A percentile compares a stretch with the other conserved stretches of the same genome.
Conservation (phyloP, 495 filamentous ascomycete genomes). For the Penicillium steckii region DNA sequence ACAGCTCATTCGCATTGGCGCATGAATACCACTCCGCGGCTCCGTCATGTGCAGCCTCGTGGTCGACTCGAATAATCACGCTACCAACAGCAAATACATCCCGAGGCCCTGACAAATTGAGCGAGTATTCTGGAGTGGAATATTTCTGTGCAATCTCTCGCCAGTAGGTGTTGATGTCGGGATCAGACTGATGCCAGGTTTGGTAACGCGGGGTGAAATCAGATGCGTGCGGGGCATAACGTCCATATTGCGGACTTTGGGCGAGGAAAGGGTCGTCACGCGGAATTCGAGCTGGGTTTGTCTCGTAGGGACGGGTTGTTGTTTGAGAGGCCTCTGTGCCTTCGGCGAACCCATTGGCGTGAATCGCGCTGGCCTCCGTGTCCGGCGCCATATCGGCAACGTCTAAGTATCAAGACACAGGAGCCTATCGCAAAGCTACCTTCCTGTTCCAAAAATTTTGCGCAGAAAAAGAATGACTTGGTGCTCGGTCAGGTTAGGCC, state of each 20-base stretch:
- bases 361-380: constrained; percentile 23
- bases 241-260: constrained; percentile 41
- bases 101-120: constrained; percentile 30
- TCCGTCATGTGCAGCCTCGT: constrained; percentile 20
- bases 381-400: constrained; percentile 26
- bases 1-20: constrained; percentile 57
- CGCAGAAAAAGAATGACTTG: not conserved
- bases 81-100: constrained; percentile 41
- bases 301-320: constrained; percentile 35
- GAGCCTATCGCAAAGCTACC: not conserved
- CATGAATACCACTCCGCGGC: constrained; percentile 43
- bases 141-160: constrained; percentile 29
- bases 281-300: constrained; percentile 30
- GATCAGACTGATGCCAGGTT: constrained; percentile 35
- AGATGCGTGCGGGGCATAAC: constrained; percentile 35
- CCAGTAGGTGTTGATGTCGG: constrained; percentile 34
- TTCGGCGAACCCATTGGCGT: constrained; percentile 26
- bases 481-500: not conserved
- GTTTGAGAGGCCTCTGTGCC: constrained; percentile 8
- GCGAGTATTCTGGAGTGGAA: constrained; percentile 36
- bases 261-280: constrained; percentile 37
- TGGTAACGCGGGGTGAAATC: constrained; percentile 40
- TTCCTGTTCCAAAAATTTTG: not conserved
- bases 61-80: constrained; percentile 41
- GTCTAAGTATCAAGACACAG: not conserved